Percentiles rank a stretch among this genome's conserved stretches.
phyloP scores from a whole-genome alignment of 177 flowering plant genomes.

The Telopea speciosissima region DNA sequence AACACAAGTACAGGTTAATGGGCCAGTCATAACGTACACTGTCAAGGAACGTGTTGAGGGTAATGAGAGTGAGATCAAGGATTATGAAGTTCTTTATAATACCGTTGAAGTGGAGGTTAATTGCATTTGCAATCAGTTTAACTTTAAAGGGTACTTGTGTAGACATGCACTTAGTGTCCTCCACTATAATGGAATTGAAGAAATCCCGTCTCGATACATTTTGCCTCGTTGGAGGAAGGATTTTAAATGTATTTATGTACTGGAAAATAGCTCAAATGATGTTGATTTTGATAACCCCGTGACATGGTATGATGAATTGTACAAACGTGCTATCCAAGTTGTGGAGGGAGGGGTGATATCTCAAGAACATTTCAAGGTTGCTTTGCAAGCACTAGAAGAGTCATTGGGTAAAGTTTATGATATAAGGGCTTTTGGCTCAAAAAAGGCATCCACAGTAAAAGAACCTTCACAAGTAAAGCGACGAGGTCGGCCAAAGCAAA shows the following conservation, averaged over 20 bases:
- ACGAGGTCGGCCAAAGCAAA: no score
- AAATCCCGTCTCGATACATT: slow-evolving; percentile 39
- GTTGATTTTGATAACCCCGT: slow-evolving; percentile 19
- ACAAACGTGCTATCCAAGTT: slow-evolving; percentile 25
- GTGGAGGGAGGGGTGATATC: slow-evolving; percentile 42
- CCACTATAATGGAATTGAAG: slow-evolving; percentile 40
- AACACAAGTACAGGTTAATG: slow-evolving; percentile 32
- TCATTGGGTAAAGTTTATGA: slow-evolving; percentile 21
- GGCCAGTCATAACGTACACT: slow-evolving; percentile 35
- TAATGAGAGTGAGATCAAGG: slow-evolving; percentile 26
- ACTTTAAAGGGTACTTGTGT: slow-evolving; percentile 46
- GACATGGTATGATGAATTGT: slow-evolving; percentile 22
- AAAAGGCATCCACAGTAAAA: no score
- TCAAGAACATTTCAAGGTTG: slow-evolving; percentile 26
- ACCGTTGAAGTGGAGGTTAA: slow-evolving; percentile 31
- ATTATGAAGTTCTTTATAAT: slow-evolving; percentile 42
- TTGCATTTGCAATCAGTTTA: slow-evolving; percentile 16
- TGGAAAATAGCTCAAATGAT: slow-evolving; percentile 10
- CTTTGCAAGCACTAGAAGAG: slow-evolving; percentile 28
- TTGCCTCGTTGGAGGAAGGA: slow-evolving; percentile 40
- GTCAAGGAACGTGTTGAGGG: slow-evolving; percentile 36
- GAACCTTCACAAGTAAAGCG: no score
- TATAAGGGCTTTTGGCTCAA: no score
- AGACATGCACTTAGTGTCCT: slow-evolving; percentile 45
- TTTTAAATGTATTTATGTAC: slow-evolving; percentile 22